A percentile compares a stretch with the other conserved stretches of the same genome.
These are phyloP conservation scores for Rugonectria rugulosa DNA, from an alignment of 2,329 filamentous ascomycete genomes.

Conservation along the genomic window DNA sequence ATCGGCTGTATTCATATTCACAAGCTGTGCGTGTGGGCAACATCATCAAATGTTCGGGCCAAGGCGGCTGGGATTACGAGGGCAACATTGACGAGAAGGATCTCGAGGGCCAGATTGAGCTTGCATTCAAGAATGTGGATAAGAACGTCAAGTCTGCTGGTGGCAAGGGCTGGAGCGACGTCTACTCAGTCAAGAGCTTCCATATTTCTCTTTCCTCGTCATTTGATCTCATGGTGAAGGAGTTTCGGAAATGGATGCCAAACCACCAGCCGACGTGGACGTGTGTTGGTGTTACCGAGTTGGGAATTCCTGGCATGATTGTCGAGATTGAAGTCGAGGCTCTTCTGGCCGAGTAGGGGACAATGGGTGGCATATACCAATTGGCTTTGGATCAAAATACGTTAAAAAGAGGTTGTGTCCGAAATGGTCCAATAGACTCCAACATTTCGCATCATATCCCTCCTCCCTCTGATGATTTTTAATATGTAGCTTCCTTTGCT, in stretches of 20 bases:
- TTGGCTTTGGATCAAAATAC: too few relatives aligned
- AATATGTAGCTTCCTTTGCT: neutral
- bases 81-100: constrained; percentile 41
- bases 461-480: constrained; percentile 6
- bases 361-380: too few relatives aligned
- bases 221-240: constrained; percentile 51
- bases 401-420: too few relatives aligned
- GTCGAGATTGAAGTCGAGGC: constrained; percentile 67
- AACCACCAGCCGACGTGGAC: constrained; percentile 63
- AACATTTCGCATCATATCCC: too few relatives aligned
- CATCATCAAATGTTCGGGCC: constrained; percentile 33
- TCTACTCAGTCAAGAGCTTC: constrained; percentile 57
- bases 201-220: constrained; percentile 51
- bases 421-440: too few relatives aligned
- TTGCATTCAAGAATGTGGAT: constrained; percentile 66
- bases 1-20: constrained; percentile 33
- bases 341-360: neutral
- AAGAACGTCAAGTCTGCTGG: constrained; percentile 58
- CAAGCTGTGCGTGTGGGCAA: constrained; percentile 32
- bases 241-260: constrained; percentile 59
- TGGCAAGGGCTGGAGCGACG: constrained; percentile 63
- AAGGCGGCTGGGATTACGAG: constrained; percentile 33
- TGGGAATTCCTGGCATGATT: constrained; percentile 60
- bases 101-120: constrained; percentile 55
- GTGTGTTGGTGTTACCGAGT: constrained; percentile 55